Evolutionary conservation across 495 filamentous ascomycete species (phyloP), one percentile per base, ranked within the genome.

Genomic region (Hypoxylon cercidicola): DNA sequence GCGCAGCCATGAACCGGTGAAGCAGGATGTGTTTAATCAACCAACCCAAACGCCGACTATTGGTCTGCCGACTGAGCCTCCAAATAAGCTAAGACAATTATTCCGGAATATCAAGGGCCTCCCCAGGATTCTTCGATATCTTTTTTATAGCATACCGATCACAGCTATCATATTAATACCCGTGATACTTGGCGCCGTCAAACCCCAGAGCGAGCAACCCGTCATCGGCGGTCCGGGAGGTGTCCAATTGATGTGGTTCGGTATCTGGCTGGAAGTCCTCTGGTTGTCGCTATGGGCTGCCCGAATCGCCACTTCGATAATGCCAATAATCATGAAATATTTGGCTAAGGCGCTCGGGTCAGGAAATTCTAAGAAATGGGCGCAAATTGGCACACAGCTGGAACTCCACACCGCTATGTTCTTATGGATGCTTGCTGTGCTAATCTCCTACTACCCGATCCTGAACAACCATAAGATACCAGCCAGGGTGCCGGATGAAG

Each of bases 241-340:
- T 32, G 91, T 97, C 1, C 55, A 84, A 61, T 72, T 97, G 55
- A 78, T 92, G 48, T 98, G 94, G 94, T 97, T 98, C 63, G 88
- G 90, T 41, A 90, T 97, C 46, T 98, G 94, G 94, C 81, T 98
- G 45, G 91, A 96, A 73, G 89, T 97, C 20, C 85, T 97, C 41
- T 98, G 94, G 94, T 78, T 96, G 40, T 92, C 92, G 1, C 79
- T 97, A 0, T 98, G 95, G 95, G 89, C 87, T 21, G 89, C 89
- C 0, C 72, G 90, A 77, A 89, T 97, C 50, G 76, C 91, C 9
- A 87, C 91, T 4, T 90, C 93, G 70, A 81, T 84, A 41, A 79
- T 97, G 45, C 94, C 95, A 3, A 83, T 78, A 39, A 72, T 84
- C 0, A 82, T 95, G 19, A 84, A 86, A 9, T 60, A 90, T 4